Evolutionary conservation across 345 rosid species (phyloP).

Genomic region (Citrus inodora): DNA sequence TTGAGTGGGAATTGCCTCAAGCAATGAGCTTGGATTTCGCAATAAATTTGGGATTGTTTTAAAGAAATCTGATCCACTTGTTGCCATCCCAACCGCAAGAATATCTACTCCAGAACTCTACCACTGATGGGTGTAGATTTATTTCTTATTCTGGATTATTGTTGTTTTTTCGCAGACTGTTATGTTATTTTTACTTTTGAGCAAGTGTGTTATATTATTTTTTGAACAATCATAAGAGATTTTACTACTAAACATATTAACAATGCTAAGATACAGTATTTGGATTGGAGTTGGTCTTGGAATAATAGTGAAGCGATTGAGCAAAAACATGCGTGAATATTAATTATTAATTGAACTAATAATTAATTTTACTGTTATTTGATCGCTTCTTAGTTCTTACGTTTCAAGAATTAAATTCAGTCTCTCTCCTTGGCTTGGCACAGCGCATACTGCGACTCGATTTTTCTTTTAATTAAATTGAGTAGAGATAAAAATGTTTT

Average conservation of each 20-base stretch:
- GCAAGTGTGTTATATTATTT: too few species aligned
- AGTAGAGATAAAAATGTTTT: too few species aligned
- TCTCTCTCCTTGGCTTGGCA: too few species aligned
- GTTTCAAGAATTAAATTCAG: too few species aligned
- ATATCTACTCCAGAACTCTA: background rate
- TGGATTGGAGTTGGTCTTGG: conserved; percentile 1
- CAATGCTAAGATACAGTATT: background rate
- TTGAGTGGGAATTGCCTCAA: conserved; percentile 9
- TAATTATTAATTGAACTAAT: background rate
- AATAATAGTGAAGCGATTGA: conserved; percentile 4
- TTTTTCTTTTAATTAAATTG: too few species aligned
- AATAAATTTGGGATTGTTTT: conserved; percentile 13
- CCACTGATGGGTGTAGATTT: background rate
- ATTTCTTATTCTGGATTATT: too few species aligned
- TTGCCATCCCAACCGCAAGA: conserved; percentile 9
- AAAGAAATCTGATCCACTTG: conserved; percentile 6
- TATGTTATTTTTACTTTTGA: too few species aligned
- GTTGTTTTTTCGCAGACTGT: too few species aligned
- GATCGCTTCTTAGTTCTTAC: too few species aligned
- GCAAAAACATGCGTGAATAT: conserved; percentile 4
- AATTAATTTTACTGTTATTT: background rate
- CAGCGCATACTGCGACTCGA: too few species aligned
- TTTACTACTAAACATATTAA: too few species aligned
- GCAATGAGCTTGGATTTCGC: background rate
- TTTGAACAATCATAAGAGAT: too few species aligned